Conservation (phyloP, 2,329 filamentous ascomycete genomes). For the Amauroascus verrucosus region DNA sequence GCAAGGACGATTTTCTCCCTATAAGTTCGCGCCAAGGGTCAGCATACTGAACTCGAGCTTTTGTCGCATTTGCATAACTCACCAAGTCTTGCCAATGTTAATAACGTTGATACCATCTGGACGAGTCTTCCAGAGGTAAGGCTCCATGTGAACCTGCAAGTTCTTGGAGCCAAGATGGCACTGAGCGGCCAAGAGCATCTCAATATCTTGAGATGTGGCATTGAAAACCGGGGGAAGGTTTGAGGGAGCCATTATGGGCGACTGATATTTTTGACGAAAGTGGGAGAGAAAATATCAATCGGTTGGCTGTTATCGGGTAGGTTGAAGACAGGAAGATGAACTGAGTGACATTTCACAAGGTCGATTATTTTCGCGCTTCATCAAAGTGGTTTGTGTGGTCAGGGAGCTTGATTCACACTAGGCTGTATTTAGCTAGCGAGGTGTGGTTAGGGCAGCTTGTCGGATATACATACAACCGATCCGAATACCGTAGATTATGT, state of each 20-base stretch:
- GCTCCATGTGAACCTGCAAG: constrained; percentile 98
- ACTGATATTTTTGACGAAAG: constrained; percentile 35
- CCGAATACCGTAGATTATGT: not conserved
- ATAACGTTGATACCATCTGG: constrained; percentile 96
- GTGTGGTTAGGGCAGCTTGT: constrained; percentile 14
- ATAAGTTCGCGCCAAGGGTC: constrained; percentile 7
- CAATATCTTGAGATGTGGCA: constrained; percentile 95
- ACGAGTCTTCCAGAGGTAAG: constrained; percentile 99
- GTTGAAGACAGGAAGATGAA: constrained; percentile 22
- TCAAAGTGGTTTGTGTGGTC: constrained; percentile 13
- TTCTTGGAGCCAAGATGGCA: constrained; percentile 97
- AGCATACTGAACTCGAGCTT: not conserved
- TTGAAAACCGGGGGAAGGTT: constrained; percentile 95
- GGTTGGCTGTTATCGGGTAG: constrained; percentile 36
- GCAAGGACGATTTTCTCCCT: constrained; percentile 99
- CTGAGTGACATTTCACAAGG: constrained; percentile 7
- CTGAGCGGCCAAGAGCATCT: constrained; percentile 97
- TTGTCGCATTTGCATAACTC: constrained; percentile 32
- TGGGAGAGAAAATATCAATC: constrained; percentile 36
- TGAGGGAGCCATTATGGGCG: constrained; percentile 80
- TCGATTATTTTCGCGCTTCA: constrained; percentile 11
- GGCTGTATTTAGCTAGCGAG: not conserved
- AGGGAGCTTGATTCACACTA: constrained; percentile 6
- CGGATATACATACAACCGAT: not conserved
- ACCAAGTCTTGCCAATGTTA: constrained; percentile 99